Evolutionary conservation across 352 stramenopile species (phyloP).

Genomic region (Phytophthora tubulina): DNA sequence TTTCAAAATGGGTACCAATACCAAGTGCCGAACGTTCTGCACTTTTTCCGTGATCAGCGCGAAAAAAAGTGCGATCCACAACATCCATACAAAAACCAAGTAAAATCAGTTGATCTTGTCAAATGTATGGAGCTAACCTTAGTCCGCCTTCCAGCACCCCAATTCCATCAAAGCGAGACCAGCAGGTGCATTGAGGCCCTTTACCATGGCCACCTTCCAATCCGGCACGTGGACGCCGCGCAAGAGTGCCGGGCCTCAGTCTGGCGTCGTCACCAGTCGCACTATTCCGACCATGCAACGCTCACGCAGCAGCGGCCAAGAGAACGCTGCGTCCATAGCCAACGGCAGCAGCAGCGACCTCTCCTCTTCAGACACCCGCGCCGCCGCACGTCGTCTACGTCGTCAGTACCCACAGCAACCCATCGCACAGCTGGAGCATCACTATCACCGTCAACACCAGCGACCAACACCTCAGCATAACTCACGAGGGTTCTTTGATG

Average conservation of each 20-base stretch:
- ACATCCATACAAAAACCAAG: constrained; percentile 1
- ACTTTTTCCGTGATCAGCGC: constrained; percentile 14
- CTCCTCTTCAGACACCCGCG: constrained; percentile 22
- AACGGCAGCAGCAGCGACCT: constrained; percentile 10
- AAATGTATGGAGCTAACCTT: constrained; percentile 2
- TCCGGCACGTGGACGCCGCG: constrained; percentile 15
- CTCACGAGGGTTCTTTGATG: constrained; percentile 20
- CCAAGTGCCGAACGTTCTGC: constrained; percentile 53
- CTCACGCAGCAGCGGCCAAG: constrained; percentile 24
- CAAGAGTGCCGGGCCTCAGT: constrained; percentile 11
- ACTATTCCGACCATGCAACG: constrained; percentile 36
- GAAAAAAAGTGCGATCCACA: constrained; percentile 10
- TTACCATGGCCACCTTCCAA: constrained; percentile 31
- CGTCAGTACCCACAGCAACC: constrained; percentile 42
- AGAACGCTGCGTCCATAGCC: constrained; percentile 25
- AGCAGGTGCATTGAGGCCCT: constrained; percentile 4
- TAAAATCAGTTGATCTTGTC: constrained; percentile 24
- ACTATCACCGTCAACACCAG: constrained; percentile 43
- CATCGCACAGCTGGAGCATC: constrained; percentile 47
- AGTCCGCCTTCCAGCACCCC: constrained; percentile 20
- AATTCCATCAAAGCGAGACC: constrained; percentile 15
- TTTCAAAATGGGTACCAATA: too few relatives aligned
- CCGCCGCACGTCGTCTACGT: constrained; percentile 34
- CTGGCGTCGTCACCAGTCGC: constrained; percentile 18
- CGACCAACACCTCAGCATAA: constrained; percentile 17